Conservation (phyloP, 805 yeast genomes). For the Barnettozyma sucrosica region DNA sequence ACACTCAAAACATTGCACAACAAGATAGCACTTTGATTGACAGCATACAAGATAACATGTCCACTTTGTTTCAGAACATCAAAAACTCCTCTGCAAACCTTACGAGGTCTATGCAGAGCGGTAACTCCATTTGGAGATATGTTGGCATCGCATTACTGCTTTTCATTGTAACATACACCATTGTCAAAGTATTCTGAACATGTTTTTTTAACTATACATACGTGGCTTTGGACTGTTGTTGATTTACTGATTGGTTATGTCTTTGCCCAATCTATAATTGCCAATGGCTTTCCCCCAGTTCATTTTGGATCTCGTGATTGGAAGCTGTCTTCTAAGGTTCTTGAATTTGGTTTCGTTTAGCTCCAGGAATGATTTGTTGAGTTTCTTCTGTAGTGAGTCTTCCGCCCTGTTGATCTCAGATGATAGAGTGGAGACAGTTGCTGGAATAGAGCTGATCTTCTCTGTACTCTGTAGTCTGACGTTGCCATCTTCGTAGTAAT, state of each 20-base stretch:
- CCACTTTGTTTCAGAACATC: conserved; percentile 41
- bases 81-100: conserved; percentile 46
- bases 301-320: conserved; percentile 84
- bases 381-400: conserved; percentile 47
- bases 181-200: conserved; percentile 39
- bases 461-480: conserved; percentile 61
- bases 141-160: conserved; percentile 49
- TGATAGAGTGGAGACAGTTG: conserved; percentile 25
- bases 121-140: conserved; percentile 54
- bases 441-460: conserved; percentile 22
- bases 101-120: conserved; percentile 50
- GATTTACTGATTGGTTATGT: conserved; percentile 41
- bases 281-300: conserved; percentile 96
- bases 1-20: conserved; percentile 58
- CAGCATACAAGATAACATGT: conserved; percentile 45
- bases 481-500: conserved; percentile 94
- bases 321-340: conserved; percentile 81
- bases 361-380: conserved; percentile 58
- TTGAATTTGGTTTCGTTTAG: conserved; percentile 82
- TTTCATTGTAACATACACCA: conserved; percentile 52
- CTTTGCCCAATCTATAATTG: conserved; percentile 80
- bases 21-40: conserved; percentile 41
- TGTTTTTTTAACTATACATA: background rate
- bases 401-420: conserved; percentile 52
- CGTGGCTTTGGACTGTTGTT: background rate